Evolutionary conservation across 2,329 filamentous ascomycete genomes (phyloP), one percentile per base, ranked within the genome.

Genomic region (Trichoderma sp.): DNA sequence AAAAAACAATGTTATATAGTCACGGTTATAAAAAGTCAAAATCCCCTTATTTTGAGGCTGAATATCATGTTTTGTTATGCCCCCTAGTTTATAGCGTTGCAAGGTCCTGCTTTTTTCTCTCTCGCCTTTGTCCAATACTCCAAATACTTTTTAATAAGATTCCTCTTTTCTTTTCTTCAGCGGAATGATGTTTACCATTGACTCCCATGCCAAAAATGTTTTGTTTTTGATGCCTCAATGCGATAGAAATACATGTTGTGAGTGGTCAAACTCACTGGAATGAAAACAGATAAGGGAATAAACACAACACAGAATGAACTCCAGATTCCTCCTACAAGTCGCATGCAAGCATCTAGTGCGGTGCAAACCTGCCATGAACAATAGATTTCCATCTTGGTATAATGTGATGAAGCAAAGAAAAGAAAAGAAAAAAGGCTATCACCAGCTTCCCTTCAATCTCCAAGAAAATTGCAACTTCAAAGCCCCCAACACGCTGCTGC

Each of bases 351-450:
- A 64, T 70, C 68, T 66, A 70, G 23, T 34, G 57, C 30, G 58
- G 59, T 53, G 57, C 67, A 61, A 71, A 32, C 68, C 62, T 62
- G 34, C 53, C 47, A 34, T 67, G 62, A 32, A 63, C 39, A 58
- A 63, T 71, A 71, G 47, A 70, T 69, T 71, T 43, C 58, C 66
- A 67, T 47, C 55, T 26, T 73, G 57, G 53, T 66, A 73, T 69
- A 71, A 53, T 53, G 47, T 55, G 23, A 32, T 13, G 28, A 67
- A 58, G 9, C 32, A 43, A 32, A 57, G n/a, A 23, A 57, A 59
- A 2, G 34, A 23, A 59, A 61, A 32, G 23, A 32, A 34, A 34
- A 61, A 47, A 57, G 17, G 47, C 55, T n/a, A 43, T 68, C 34
- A 57, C 43, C 39, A 28, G 63, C 7, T 30, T 62, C 55, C 36